Percentiles rank a stretch among this genome's conserved stretches.
These are phyloP conservation scores for Cucurbita ficifolia DNA, from an alignment of 306 rosid genomes.

Conservation along the genomic window DNA sequence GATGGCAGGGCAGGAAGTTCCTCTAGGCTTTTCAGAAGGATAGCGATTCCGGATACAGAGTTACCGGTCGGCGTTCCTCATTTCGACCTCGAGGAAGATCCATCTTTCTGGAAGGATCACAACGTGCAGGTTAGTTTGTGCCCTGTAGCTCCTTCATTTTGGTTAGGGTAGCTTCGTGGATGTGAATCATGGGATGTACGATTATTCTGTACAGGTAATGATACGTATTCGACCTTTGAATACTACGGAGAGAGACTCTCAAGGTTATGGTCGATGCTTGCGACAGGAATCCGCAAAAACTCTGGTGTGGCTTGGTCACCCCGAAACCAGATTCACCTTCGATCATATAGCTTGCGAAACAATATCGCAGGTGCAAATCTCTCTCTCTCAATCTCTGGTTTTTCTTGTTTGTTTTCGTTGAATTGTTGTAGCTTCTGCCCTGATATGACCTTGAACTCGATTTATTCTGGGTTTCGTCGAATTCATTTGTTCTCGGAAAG, in stretches of 20 bases:
- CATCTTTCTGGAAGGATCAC: slow-evolving; percentile 83
- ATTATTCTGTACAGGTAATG: slow-evolving; percentile 43
- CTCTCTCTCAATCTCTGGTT: neutral
- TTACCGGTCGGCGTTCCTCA: slow-evolving; percentile 26
- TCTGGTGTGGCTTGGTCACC: slow-evolving; percentile 86
- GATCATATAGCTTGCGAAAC: slow-evolving; percentile 82
- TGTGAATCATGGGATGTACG: slow-evolving; percentile 6
- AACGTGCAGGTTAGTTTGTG: slow-evolving; percentile 56
- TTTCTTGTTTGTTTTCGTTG: neutral
- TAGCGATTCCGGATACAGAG: slow-evolving; percentile 15
- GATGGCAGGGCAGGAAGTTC: slow-evolving; percentile 29
- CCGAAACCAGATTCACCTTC: slow-evolving; percentile 83
- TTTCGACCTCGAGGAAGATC: slow-evolving; percentile 55
- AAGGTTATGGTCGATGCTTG: slow-evolving; percentile 66
- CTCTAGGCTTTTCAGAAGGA: slow-evolving; percentile 19
- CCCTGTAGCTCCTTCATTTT: neutral
- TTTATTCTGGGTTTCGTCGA: neutral
- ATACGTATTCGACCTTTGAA: slow-evolving; percentile 79
- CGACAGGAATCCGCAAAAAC: slow-evolving; percentile 67
- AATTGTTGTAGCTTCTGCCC: neutral
- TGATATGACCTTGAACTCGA: neutral
- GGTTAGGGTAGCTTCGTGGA: neutral
- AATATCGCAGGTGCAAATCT: slow-evolving; percentile 56
- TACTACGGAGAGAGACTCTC: slow-evolving; percentile 48
- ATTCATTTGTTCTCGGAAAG: neutral